These are phyloP conservation scores for Chrysochromulina tobinii DNA, from an alignment of 78 protist genomes.

Conservation along the genomic window DNA sequence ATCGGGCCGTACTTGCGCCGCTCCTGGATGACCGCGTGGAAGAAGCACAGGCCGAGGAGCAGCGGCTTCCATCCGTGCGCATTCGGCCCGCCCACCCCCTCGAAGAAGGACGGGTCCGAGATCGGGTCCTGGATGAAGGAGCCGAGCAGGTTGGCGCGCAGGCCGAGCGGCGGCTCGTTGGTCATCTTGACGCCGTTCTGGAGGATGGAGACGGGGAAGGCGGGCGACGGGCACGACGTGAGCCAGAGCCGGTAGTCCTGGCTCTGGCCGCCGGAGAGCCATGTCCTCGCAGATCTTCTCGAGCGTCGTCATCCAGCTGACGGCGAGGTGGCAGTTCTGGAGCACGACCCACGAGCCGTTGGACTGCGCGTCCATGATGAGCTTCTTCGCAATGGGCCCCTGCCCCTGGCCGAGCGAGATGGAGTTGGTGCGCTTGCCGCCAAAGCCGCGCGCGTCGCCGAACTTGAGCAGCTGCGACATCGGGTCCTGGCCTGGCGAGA, in stretches of 20 bases:
- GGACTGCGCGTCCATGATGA: conserved; percentile 68
- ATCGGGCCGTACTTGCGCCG: conserved; percentile 82
- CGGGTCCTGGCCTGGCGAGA: conserved; percentile 84
- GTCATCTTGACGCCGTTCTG: conserved; percentile 88
- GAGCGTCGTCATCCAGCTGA: conserved; percentile 70
- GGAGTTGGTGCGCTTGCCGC: background rate
- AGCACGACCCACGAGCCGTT: conserved; percentile 81
- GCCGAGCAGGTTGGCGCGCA: conserved; percentile 70
- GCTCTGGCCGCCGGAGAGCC: conserved; percentile 40
- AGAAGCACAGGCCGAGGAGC: conserved; percentile 71
- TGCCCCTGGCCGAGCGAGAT: conserved; percentile 88
- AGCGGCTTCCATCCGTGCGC: conserved; percentile 49
- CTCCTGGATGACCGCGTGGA: conserved; percentile 88
- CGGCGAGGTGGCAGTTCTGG: conserved; percentile 85
- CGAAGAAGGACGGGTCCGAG: conserved; percentile 14
- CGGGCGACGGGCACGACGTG: conserved; percentile 70
- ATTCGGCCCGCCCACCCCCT: background rate
- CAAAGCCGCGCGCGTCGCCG: conserved; percentile 66
- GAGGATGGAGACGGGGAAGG: conserved; percentile 79
- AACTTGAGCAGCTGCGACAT: conserved; percentile 54
- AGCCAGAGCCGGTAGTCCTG: conserved; percentile 89
- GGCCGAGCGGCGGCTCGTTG: conserved; percentile 92
- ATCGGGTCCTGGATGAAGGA: conserved; percentile 32
- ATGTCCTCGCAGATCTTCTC: conserved; percentile 72
- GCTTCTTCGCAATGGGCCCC: conserved; percentile 67